These are phyloP conservation scores for Tolypocladium pustulatum DNA, from an alignment of 2,329 filamentous ascomycete species.

Conservation along the genomic window DNA sequence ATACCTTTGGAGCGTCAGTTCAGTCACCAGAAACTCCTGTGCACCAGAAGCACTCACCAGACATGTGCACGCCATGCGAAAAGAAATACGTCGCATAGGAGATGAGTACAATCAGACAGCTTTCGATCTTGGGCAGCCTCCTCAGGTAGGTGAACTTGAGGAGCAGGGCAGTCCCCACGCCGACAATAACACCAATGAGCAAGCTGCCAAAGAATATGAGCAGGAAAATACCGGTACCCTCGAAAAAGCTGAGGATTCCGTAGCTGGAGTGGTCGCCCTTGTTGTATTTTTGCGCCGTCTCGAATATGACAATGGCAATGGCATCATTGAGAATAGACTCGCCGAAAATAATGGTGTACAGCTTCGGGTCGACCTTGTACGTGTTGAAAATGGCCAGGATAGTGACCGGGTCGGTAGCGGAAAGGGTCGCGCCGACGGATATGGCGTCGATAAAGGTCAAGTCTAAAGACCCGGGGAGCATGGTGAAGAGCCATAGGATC, in stretches of 20 bases:
- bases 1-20: constrained; percentile 52
- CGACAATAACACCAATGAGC: constrained; percentile 78
- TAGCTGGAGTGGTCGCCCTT: constrained; percentile 61
- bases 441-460: constrained; percentile 94
- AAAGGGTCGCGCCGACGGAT: constrained; percentile 89
- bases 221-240: constrained; percentile 89
- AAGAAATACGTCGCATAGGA: constrained; percentile 98
- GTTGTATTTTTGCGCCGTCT: constrained; percentile 90
- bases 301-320: constrained; percentile 96
- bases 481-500: constrained; percentile 81
- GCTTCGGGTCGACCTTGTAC: constrained; percentile 97
- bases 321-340: constrained; percentile 98
- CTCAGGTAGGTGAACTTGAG: constrained; percentile 93
- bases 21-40: not conserved
- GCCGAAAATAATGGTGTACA: constrained; percentile 98
- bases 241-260: constrained; percentile 73
- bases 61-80: constrained; percentile 90
- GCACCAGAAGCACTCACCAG: constrained; percentile 51
- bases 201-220: constrained; percentile 92
- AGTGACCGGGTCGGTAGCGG: constrained; percentile 93
- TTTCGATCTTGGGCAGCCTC: constrained; percentile 91
- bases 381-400: constrained; percentile 98
- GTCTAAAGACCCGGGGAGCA: constrained; percentile 70
- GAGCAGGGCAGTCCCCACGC: constrained; percentile 74
- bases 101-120: constrained; percentile 84